These are phyloP conservation scores for Eimeria necatrix DNA, from an alignment of 169 alveolate species.

Conservation along the genomic window DNA sequence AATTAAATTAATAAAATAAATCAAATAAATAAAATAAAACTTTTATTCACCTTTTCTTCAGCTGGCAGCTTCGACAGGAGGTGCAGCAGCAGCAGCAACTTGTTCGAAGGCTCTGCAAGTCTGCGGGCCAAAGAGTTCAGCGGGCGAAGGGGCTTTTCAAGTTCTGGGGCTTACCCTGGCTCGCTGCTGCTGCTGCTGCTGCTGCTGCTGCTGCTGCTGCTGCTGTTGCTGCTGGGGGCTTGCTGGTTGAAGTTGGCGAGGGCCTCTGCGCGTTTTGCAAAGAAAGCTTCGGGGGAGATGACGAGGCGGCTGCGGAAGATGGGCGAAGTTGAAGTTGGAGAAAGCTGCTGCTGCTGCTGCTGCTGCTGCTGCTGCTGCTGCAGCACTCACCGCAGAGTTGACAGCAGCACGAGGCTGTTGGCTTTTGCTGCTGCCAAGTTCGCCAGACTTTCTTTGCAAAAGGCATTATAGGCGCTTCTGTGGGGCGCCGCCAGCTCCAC, in stretches of 20 bases:
- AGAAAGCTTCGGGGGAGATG: too few relatives aligned
- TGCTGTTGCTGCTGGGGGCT: too few relatives aligned
- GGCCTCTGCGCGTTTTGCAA: too few relatives aligned
- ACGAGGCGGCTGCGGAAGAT: too few relatives aligned
- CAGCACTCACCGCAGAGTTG: slow-evolving; percentile 43
- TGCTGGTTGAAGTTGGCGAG: too few relatives aligned
- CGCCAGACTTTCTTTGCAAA: neutral
- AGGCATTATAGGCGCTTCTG: slow-evolving; percentile 33
- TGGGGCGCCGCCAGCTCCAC: slow-evolving; percentile 12
- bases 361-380: neutral
- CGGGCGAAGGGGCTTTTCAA: too few relatives aligned
- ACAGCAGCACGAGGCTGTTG: neutral
- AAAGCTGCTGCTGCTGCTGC: neutral
- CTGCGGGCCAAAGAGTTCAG: neutral
- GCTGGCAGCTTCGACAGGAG: neutral
- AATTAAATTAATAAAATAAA: too few relatives aligned
- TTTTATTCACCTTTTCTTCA: neutral
- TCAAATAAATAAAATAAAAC: too few relatives aligned
- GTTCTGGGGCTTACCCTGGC: too few relatives aligned
- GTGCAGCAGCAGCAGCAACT: neutral
- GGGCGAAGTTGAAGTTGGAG: neutral
- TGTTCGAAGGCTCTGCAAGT: neutral
- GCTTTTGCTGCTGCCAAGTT: neutral
- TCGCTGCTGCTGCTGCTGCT: too few relatives aligned
- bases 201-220: too few relatives aligned